phyloP scores from a whole-genome alignment of 257 asterid genomes.

The Solanum bulbocastanum region DNA sequence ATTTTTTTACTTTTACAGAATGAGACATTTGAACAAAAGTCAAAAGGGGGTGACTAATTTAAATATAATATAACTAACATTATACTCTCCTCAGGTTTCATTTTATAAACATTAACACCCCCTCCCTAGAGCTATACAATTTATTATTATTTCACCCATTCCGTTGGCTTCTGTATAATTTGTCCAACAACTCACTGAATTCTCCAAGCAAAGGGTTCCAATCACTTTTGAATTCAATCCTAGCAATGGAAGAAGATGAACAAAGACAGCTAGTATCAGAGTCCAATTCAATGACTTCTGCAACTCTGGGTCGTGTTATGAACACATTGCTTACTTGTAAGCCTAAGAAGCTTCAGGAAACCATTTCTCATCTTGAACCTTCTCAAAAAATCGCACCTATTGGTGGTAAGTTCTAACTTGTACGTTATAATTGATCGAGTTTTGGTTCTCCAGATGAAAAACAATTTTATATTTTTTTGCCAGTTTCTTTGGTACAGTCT shows the following conservation, averaged over 20 bases:
- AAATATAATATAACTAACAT: neutral
- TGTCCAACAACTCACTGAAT: neutral
- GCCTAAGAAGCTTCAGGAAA: conserved; percentile 67
- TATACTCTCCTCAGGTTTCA: neutral
- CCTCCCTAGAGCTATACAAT: no score
- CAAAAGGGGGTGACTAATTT: neutral
- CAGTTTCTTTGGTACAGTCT: conserved; percentile 82
- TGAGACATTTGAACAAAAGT: no score
- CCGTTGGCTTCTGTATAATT: no score
- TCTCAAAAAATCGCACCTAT: conserved; percentile 38
- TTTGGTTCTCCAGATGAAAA: neutral
- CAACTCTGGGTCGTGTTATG: conserved; percentile 59
- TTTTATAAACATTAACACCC: no score
- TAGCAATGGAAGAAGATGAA: conserved; percentile 33
- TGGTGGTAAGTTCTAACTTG: conserved; percentile 19
- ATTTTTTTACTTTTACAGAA: no score
- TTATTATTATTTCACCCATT: no score
- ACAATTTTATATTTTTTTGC: neutral
- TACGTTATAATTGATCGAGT: neutral
- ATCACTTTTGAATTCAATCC: neutral
- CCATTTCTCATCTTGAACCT: conserved; percentile 47
- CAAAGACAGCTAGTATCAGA: conserved; percentile 6
- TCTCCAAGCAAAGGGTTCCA: neutral
- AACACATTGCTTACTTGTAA: conserved; percentile 48
- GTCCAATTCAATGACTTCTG: conserved; percentile 35